phyloP scores from a whole-genome alignment of 192 early-diverging fungal genomes.

The Backusella tarrabulga region DNA sequence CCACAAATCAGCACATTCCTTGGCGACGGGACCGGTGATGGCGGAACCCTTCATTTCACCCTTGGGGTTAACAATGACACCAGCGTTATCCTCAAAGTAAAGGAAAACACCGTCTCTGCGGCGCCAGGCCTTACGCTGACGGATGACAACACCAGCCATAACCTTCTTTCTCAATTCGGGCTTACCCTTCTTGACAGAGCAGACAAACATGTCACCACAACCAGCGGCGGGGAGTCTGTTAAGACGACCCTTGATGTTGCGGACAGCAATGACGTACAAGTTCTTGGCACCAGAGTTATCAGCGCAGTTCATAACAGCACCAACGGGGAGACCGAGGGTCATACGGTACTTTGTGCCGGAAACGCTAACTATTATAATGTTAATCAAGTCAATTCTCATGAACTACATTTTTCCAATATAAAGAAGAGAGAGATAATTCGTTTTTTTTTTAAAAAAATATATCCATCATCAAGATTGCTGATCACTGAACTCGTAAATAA shows the following conservation, averaged over 20 bases:
- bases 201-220: constrained; percentile 99
- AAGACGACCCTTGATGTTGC: constrained; percentile 92
- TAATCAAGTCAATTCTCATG: not conserved
- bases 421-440: not conserved
- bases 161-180: constrained; percentile 99
- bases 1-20: constrained; percentile 99
- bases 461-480: not conserved
- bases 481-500: not conserved
- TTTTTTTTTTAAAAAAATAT: not conserved
- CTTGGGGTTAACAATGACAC: constrained; percentile 95
- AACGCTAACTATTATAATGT: constrained; percentile 51
- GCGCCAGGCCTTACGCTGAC: constrained; percentile 99
- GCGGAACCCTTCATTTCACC: constrained; percentile 79
- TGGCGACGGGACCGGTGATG: constrained; percentile 99
- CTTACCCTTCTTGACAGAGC: constrained; percentile 99
- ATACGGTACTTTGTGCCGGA: constrained; percentile 98
- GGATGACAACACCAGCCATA: constrained; percentile 98
- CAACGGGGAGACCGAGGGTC: constrained; percentile 92
- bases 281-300: constrained; percentile 99
- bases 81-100: constrained; percentile 99
- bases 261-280: constrained; percentile 98
- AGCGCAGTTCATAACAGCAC: constrained; percentile 99
- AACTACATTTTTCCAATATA: not conserved
- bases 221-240: constrained; percentile 98
- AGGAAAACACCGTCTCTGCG: constrained; percentile 98